Evolutionary conservation across 495 filamentous ascomycete species (phyloP), one percentile per base, ranked within the genome.

Genomic region (Ramalina intermedia): DNA sequence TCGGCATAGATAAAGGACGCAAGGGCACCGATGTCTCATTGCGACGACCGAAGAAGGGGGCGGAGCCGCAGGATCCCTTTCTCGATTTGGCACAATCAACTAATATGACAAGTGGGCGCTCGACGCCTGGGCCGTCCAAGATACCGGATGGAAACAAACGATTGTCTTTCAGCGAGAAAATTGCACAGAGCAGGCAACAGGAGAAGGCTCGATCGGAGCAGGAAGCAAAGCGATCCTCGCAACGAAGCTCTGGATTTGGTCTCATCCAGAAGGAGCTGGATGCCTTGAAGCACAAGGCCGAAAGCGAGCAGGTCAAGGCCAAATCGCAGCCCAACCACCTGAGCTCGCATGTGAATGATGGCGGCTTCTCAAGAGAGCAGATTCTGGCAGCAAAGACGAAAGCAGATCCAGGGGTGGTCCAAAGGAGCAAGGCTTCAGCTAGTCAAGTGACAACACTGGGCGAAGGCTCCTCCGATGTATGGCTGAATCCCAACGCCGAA

Each of bases 1-100:
- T 98, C 11, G 91, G 93, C 2, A 93, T 98, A 41, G 88, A 95
- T 60, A 93, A 91, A 59, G 87, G 87, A 1, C 69, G 86, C 37
- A 83, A 72, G 52, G 89, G 82, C 6, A 76, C 73, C 37, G 87
- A 95, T 59, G 74, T 98, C 37, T 96, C 90, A 4, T 64, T 98
- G 26, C 87, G 83, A 59, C 72, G 86, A 52, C 80, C 86, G 0
- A 76, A 83, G 1, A 58, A 49, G 70, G 63, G 54, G 55, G n/a
- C 33, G 9, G 26, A 68, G 58, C 21, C 63, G 57, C 48, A 65
- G 52, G 40, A 71, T 63, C 49, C 63, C 60, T 52, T 60, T 62
- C 41, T 58, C 59, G 23, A 53, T 50, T 48, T 56, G 63, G 45
- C 24, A 36, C 43, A 59, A 16, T 16, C 47, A 24, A 41, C 13